Conservation (phyloP, 2,329 filamentous ascomycete genomes). For the Pseudogymnoascus sp. region DNA sequence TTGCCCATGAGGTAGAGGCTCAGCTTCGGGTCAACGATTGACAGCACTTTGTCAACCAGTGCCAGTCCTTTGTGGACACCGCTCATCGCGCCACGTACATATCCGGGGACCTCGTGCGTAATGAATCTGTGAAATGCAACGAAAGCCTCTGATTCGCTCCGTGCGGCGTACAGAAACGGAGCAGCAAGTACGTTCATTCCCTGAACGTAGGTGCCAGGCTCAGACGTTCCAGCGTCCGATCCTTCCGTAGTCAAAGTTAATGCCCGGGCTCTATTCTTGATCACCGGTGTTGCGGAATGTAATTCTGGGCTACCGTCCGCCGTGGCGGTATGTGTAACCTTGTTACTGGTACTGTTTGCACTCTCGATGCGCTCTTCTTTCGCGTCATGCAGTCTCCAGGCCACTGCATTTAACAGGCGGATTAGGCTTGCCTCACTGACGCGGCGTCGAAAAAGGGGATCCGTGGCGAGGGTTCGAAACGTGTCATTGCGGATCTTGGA, state of each 20-base stretch:
- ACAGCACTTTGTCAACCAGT: constrained; percentile 83
- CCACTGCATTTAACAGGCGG: constrained; percentile 85
- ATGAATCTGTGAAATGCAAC: constrained; percentile 83
- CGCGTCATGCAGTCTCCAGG: constrained; percentile 85
- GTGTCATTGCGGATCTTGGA: constrained; percentile 98
- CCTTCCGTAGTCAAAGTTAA: constrained; percentile 55
- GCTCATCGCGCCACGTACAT: constrained; percentile 93
- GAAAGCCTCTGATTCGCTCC: constrained; percentile 92
- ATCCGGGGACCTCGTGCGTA: constrained; percentile 81
- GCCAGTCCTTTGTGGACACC: constrained; percentile 88
- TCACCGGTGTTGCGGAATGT: constrained; percentile 19
- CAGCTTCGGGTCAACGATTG: constrained; percentile 84
- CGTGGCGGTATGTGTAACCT: constrained; percentile 20
- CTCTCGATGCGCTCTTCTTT: constrained; percentile 35
- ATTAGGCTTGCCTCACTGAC: constrained; percentile 95
- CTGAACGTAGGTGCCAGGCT: constrained; percentile 86
- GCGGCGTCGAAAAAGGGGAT: constrained; percentile 90
- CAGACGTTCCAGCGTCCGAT: constrained; percentile 50
- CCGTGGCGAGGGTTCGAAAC: constrained; percentile 90
- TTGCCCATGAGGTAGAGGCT: constrained; percentile 77
- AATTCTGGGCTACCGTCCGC: constrained; percentile 25
- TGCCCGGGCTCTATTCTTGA: constrained; percentile 42
- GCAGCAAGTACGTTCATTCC: constrained; percentile 98
- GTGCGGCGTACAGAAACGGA: constrained; percentile 88
- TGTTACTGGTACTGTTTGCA: constrained; percentile 12